phyloP scores from a whole-genome alignment of 192 early-diverging fungal species.

The Dissophora ornata region DNA sequence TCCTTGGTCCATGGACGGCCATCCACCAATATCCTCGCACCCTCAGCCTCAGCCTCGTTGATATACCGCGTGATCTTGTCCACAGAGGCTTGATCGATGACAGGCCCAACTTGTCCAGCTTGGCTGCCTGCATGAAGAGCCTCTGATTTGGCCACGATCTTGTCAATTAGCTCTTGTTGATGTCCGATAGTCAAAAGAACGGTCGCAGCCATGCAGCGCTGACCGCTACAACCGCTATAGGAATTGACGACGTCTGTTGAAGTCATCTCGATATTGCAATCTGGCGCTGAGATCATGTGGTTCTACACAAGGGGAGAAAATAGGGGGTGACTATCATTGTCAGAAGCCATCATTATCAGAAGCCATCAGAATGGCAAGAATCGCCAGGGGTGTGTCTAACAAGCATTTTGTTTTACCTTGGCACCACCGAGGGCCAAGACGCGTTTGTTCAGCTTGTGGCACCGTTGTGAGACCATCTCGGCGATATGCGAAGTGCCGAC shows the following conservation, averaged over 20 bases:
- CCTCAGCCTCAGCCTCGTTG: conserved; percentile 58
- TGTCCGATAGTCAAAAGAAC: conserved; percentile 79
- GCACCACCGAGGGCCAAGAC: conserved; percentile 78
- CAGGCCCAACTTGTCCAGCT: conserved; percentile 74
- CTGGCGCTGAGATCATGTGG: conserved; percentile 82
- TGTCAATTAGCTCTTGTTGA: conserved; percentile 70
- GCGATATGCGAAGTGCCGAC: conserved; percentile 87
- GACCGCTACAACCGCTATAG: conserved; percentile 81
- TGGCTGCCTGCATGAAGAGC: conserved; percentile 66
- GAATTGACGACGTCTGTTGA: conserved; percentile 82
- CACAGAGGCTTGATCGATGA: conserved; percentile 75
- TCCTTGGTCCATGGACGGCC: conserved; percentile 63
- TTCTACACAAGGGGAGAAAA: conserved; percentile 54
- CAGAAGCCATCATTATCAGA: too few species aligned
- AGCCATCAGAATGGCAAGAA: too few species aligned
- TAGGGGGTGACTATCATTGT: too few species aligned
- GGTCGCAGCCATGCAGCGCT: conserved; percentile 83
- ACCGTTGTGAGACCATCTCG: conserved; percentile 62
- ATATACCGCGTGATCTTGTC: conserved; percentile 75
- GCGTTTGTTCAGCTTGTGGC: conserved; percentile 70
- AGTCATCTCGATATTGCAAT: conserved; percentile 82
- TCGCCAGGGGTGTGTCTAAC: too few species aligned
- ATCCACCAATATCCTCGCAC: conserved; percentile 77
- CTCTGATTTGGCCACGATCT: conserved; percentile 68
- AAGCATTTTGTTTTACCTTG: too few species aligned